Percentiles rank a stretch among this genome's conserved stretches.
Evolutionary conservation across 768 basidiomycete genomes (phyloP).

Genomic region (Multifurca ochricompacta): DNA sequence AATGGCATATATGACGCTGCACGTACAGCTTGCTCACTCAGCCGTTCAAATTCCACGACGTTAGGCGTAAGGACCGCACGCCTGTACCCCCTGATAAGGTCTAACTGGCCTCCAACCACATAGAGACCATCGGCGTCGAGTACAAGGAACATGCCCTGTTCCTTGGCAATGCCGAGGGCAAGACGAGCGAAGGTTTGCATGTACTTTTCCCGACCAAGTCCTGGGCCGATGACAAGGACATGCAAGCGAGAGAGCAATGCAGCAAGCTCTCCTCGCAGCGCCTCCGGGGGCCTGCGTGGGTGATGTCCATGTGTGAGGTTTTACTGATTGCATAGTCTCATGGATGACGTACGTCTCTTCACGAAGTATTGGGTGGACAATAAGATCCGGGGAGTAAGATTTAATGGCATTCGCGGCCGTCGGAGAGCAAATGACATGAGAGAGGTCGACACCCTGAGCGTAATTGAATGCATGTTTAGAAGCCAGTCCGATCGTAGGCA

Average conservation of each 20-base stretch:
- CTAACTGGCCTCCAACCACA: slow-evolving; percentile 68
- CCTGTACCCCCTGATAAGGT: slow-evolving; percentile 74
- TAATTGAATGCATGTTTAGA: background rate
- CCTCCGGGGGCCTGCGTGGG: slow-evolving; percentile 39
- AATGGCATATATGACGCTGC: background rate
- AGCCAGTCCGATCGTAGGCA: slow-evolving; percentile 13
- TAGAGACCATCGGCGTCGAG: slow-evolving; percentile 91
- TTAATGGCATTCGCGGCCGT: slow-evolving; percentile 91
- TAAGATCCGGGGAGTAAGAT: slow-evolving; percentile 92
- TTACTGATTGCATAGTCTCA: background rate
- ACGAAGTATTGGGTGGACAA: slow-evolving; percentile 88
- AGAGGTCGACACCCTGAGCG: slow-evolving; percentile 79
- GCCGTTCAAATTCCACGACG: slow-evolving; percentile 82
- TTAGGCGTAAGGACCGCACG: slow-evolving; percentile 91
- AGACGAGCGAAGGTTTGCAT: slow-evolving; percentile 80
- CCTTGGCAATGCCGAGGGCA: slow-evolving; percentile 66
- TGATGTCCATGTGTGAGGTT: background rate
- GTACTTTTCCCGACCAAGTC: slow-evolving; percentile 82
- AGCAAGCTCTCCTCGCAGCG: slow-evolving; percentile 45
- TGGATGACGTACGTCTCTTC: slow-evolving; percentile 49
- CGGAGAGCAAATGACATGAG: slow-evolving; percentile 96
- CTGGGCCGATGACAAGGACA: slow-evolving; percentile 89
- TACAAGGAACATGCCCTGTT: slow-evolving; percentile 76
- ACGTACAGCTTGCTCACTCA: slow-evolving; percentile 66
- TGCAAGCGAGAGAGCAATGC: slow-evolving; percentile 81